These are phyloP conservation scores for Amylocystis lapponica DNA, from an alignment of 768 basidiomycete species.

Conservation along the genomic window DNA sequence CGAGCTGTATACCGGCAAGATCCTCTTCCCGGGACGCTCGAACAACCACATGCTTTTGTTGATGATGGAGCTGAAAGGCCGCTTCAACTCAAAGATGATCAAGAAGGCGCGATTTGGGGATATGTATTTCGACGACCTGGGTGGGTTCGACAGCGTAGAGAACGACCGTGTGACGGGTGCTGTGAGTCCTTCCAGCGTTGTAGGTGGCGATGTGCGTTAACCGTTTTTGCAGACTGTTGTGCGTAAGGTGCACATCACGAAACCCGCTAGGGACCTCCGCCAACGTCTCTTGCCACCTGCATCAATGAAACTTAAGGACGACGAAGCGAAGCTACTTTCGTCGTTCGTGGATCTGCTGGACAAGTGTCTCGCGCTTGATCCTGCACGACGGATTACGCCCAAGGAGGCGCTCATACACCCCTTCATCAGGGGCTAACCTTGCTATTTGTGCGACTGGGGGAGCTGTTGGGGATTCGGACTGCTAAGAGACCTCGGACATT, in stretches of 20 bases:
- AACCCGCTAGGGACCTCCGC: conserved; percentile 76
- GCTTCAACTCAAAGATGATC: conserved; percentile 90
- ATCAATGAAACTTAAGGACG: conserved; percentile 77
- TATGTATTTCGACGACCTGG: conserved; percentile 90
- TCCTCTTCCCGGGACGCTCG: conserved; percentile 91
- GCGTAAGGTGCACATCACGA: conserved; percentile 77
- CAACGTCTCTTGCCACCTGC: conserved; percentile 77
- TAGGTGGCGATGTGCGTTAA: background rate
- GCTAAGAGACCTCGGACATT: too few species aligned
- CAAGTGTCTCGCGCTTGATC: conserved; percentile 85
- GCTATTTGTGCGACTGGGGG: background rate
- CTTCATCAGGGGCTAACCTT: conserved; percentile 61
- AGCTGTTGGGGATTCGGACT: background rate
- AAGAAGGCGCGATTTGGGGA: conserved; percentile 93
- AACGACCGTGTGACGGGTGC: conserved; percentile 77
- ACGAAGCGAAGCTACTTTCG: conserved; percentile 73
- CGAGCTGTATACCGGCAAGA: conserved; percentile 93
- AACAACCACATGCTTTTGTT: conserved; percentile 97
- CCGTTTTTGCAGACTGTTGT: conserved; percentile 56
- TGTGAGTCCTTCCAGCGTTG: conserved; percentile 43
- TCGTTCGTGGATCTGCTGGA: conserved; percentile 90
- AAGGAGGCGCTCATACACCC: conserved; percentile 85
- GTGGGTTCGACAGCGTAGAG: conserved; percentile 80
- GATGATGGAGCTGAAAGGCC: conserved; percentile 97
- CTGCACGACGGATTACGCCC: conserved; percentile 80